Conservation (phyloP, 2,329 filamentous ascomycete species). For the Chaetomiaceae sp. region DNA sequence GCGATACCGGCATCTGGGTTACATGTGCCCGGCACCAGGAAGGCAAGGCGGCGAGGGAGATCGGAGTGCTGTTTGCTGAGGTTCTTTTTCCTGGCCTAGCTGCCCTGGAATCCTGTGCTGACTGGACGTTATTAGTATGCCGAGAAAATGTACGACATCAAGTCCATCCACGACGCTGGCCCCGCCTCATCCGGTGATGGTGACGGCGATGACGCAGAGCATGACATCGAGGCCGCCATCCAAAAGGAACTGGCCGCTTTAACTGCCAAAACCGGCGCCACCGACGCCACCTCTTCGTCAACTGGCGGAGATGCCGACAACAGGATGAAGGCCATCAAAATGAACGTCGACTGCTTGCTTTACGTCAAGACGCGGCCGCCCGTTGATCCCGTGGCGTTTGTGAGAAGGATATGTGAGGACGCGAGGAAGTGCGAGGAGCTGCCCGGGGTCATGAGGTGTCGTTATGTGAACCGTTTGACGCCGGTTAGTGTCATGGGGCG, state of each 20-base stretch:
- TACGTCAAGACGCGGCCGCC: conserved; percentile 56
- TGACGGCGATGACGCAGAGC: conserved; percentile 40
- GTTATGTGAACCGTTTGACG: conserved; percentile 57
- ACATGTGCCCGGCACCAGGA: conserved; percentile 72
- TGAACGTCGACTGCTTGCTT: conserved; percentile 58
- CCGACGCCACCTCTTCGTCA: conserved; percentile 31
- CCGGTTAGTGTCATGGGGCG: conserved; percentile 53
- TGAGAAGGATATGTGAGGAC: conserved; percentile 52
- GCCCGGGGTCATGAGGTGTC: conserved; percentile 43
- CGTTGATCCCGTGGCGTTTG: conserved; percentile 53
- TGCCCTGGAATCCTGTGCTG: too few relatives aligned
- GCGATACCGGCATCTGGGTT: conserved; percentile 72
- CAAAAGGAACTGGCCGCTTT: conserved; percentile 65
- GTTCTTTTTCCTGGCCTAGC: conserved; percentile 41
- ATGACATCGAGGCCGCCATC: conserved; percentile 72
- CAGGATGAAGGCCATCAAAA: conserved; percentile 45
- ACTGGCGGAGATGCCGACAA: conserved; percentile 41
- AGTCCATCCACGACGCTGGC: conserved; percentile 31
- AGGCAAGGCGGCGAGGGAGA: conserved; percentile 63
- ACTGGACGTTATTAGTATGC: conserved; percentile 64
- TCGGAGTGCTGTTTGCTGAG: conserved; percentile 62
- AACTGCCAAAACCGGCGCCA: conserved; percentile 42
- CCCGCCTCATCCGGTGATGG: conserved; percentile 26
- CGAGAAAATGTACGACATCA: conserved; percentile 55
- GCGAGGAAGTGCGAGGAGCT: conserved; percentile 40